Evolutionary conservation across 2,329 filamentous ascomycete genomes (phyloP), one percentile per base, ranked within the genome.

Genomic region (Massarina eburnea): DNA sequence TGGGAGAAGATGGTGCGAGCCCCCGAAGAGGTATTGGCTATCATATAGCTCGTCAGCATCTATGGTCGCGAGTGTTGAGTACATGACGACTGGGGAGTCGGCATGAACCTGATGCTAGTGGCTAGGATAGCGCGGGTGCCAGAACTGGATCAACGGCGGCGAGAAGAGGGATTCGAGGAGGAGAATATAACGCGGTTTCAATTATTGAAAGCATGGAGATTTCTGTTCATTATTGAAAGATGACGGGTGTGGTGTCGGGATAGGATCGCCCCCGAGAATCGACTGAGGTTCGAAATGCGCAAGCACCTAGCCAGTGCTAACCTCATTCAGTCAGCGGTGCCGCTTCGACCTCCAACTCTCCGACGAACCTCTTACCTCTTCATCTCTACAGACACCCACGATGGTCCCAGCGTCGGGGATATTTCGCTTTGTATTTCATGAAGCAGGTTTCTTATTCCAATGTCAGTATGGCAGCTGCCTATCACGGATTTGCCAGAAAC

Each of bases 21-120:
- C 57, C 24, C 58, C 58, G 56, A 70, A 70, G 39, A 69, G 58
- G 49, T 61, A 65, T n/a, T 62, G 55, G 47, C 56, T 57, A 45
- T 68, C 65, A 54, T 67, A 59, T 55, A 69, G 55, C 29, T 59
- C 60, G 52, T 59, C 62, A 47, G 62, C 48, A 46, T 68, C 64
- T 41, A 61, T 59, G 45, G 64, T 51, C 52, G 59, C 55, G 56
- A 69, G 58, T 47, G 64, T 60, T 39, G 64, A 62, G 55, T 66
- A 68, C 64, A 70, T 70, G 52, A 43, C 61, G 57, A 51, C 46
- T 52, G 49, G 51, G 54, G 49, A 48, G 48, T 52, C 50, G 52
- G 59, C 57, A 59, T 60, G 50, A 45, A 52, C 59, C 63, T 60
- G 62, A 62, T 26, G 35, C 10, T 54, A 48, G 49, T 45, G 50